phyloP scores from a whole-genome alignment of 2,329 filamentous ascomycete species.

The Calonectria pseudoreteaudii region DNA sequence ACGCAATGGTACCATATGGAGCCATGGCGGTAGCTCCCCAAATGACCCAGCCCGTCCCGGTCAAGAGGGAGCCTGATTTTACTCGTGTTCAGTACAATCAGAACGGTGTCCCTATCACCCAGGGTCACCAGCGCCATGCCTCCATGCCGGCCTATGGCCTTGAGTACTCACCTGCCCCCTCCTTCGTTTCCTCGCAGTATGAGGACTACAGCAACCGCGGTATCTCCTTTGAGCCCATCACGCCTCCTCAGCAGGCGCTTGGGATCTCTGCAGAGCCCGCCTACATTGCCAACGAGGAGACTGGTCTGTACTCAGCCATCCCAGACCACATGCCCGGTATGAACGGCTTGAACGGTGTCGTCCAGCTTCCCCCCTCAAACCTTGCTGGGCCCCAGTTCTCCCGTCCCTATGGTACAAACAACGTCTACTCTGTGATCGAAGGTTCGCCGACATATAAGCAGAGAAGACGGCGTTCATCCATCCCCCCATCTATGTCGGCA shows the following conservation, averaged over 20 bases:
- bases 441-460: constrained; percentile 99
- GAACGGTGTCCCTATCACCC: constrained; percentile 85
- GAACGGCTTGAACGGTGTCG: constrained; percentile 85
- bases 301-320: constrained; percentile 93
- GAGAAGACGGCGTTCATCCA: constrained; percentile 90
- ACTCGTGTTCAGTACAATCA: constrained; percentile 88
- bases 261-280: constrained; percentile 88
- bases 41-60: constrained; percentile 74
- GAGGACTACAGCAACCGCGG: constrained; percentile 98
- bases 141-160: constrained; percentile 97
- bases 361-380: constrained; percentile 89
- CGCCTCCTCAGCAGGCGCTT: constrained; percentile 90
- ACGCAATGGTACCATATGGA: constrained; percentile 78
- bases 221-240: constrained; percentile 96
- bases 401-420: constrained; percentile 77
- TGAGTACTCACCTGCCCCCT: constrained; percentile 97
- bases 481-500: constrained; percentile 80
- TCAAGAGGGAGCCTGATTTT: constrained; percentile 92
- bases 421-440: constrained; percentile 95
- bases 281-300: constrained; percentile 98
- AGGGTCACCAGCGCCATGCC: constrained; percentile 90
- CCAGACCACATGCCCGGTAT: constrained; percentile 83
- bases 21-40: constrained; percentile 77
- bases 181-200: constrained; percentile 98
- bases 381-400: constrained; percentile 84